Percentiles rank a stretch among this genome's conserved stretches.
phyloP scores from a whole-genome alignment of 2,329 filamentous ascomycete species.

The Didymellaceae sp. region DNA sequence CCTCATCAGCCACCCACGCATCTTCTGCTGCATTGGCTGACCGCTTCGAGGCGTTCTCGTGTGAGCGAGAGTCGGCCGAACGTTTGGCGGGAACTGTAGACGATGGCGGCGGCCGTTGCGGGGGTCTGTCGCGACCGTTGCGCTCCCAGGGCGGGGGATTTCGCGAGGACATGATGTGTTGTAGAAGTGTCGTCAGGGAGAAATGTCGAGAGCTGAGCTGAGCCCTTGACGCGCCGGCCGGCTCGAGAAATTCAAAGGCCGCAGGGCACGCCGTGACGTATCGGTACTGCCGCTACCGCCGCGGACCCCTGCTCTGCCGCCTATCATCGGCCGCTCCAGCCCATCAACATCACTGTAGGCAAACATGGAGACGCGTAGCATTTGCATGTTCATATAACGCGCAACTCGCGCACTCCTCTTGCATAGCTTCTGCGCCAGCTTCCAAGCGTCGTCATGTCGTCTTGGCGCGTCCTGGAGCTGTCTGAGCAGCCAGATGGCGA shows the following conservation, averaged over 20 bases:
- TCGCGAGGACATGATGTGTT: slow-evolving; percentile 36
- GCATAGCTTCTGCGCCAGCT: too few species aligned
- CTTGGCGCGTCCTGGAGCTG: slow-evolving; percentile 44
- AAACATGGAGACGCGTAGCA: not conserved
- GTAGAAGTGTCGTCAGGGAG: not conserved
- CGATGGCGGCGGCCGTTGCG: slow-evolving; percentile 31
- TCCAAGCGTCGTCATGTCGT: slow-evolving; percentile 32
- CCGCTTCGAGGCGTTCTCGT: slow-evolving; percentile 50
- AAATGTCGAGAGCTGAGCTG: not conserved
- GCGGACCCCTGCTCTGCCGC: slow-evolving; percentile 5
- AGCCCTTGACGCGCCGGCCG: not conserved
- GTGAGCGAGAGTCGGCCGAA: slow-evolving; percentile 51
- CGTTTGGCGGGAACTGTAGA: slow-evolving; percentile 52
- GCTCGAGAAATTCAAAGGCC: slow-evolving; percentile 26
- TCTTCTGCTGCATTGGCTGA: slow-evolving; percentile 56
- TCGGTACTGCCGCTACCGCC: too few species aligned
- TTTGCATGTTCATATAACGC: not conserved
- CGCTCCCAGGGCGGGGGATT: slow-evolving; percentile 45
- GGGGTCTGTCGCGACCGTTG: slow-evolving; percentile 26
- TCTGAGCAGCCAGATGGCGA: slow-evolving; percentile 29
- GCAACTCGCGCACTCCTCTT: not conserved
- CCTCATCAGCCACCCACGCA: slow-evolving; percentile 88
- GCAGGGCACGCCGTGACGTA: slow-evolving; percentile 33
- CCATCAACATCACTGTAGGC: slow-evolving; percentile 3
- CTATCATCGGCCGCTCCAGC: not conserved